phyloP scores from a whole-genome alignment of 352 stramenopile genomes.

The Pythium plurisporium region DNA sequence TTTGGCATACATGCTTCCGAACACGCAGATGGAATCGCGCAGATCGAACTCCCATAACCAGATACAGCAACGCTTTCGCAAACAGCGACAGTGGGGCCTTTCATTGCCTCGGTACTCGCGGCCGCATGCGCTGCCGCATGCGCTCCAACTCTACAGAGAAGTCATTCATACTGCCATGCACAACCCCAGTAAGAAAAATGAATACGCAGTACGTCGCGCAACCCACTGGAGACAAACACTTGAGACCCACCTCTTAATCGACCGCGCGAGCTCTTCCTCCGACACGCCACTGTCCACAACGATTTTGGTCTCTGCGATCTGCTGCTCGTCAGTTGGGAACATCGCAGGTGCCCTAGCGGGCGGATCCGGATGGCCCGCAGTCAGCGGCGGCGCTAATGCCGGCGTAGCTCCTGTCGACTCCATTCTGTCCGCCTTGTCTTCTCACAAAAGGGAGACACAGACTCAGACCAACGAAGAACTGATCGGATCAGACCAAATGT shows the following conservation, averaged over 20 bases:
- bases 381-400: too few species aligned
- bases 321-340: not conserved
- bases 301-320: not conserved
- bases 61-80: not conserved
- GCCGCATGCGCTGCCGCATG: conserved; percentile 26
- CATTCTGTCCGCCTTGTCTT: too few species aligned
- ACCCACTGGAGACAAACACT: not conserved
- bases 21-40: too few species aligned
- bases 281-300: conserved; percentile 16
- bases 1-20: too few species aligned
- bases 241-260: conserved; percentile 23
- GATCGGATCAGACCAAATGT: not conserved
- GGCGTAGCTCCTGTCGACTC: too few species aligned
- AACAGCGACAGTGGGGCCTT: not conserved
- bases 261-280: conserved; percentile 20
- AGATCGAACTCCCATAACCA: too few species aligned
- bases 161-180: conserved; percentile 24
- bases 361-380: too few species aligned
- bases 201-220: too few species aligned
- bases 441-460: too few species aligned
- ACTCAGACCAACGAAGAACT: not conserved
- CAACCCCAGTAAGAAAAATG: too few species aligned
- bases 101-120: not conserved
- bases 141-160: conserved; percentile 35
- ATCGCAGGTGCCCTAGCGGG: too few species aligned